Evolutionary conservation across 805 yeast species (phyloP).

Genomic region (Wickerhamiella siamensis): DNA sequence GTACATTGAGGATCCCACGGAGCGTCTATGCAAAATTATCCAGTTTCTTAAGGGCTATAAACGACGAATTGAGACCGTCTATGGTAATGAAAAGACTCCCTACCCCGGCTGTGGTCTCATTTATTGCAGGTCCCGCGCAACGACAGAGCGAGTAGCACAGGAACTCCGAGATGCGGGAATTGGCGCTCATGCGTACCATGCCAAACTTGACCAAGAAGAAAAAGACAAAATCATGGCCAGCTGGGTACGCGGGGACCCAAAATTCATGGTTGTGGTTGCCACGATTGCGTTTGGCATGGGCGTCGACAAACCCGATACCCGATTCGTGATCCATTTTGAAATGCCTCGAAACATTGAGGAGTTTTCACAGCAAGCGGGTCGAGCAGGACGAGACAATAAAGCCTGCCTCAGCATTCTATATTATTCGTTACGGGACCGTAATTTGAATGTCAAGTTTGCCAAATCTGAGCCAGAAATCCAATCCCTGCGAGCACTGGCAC

Average conservation of each 20-base stretch:
- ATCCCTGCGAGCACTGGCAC: constrained; percentile 10
- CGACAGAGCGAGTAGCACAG: constrained; percentile 70
- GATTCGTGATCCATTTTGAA: constrained; percentile 80
- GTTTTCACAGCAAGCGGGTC: constrained; percentile 93
- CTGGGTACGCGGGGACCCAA: constrained; percentile 56
- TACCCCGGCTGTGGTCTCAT: constrained; percentile 51
- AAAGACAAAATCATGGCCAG: constrained; percentile 42
- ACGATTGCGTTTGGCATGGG: constrained; percentile 99
- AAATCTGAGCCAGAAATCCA: constrained; percentile 34
- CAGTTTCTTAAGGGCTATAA: constrained; percentile 16
- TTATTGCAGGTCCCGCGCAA: constrained; percentile 78
- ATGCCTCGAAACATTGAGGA: constrained; percentile 87
- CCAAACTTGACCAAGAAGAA: constrained; percentile 66
- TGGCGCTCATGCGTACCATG: constrained; percentile 68
- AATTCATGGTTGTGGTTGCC: constrained; percentile 71
- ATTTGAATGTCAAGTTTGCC: constrained; percentile 68
- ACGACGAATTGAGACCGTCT: constrained; percentile 7
- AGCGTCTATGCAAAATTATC: constrained; percentile 14
- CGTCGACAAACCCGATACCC: constrained; percentile 87
- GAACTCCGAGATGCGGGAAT: constrained; percentile 47
- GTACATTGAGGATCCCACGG: constrained; percentile 33
- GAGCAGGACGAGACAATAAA: constrained; percentile 93
- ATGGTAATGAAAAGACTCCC: background rate
- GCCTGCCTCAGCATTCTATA: constrained; percentile 73
- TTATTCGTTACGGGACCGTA: constrained; percentile 50